Evolutionary conservation across 441 rosid species (phyloP).

Genomic region (Gossypium schwendimanii): DNA sequence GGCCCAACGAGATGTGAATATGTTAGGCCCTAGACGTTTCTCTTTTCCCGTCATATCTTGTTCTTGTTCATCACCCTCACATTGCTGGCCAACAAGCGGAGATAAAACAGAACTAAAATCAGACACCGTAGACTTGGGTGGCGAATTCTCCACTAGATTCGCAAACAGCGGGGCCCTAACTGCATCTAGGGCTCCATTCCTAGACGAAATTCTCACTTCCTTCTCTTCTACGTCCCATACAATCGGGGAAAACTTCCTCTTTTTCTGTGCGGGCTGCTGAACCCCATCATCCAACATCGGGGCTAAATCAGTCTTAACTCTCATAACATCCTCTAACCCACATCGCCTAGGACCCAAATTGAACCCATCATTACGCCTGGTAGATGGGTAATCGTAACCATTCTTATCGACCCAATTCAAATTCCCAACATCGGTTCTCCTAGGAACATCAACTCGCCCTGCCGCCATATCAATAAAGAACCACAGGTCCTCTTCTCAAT

Average conservation of each 20-base stretch:
- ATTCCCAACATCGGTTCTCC: conserved; percentile 17
- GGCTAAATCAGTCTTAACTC: conserved; percentile 17
- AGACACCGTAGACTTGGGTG: conserved; percentile 1
- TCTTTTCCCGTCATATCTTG: conserved; percentile 31
- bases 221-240: conserved; percentile 34
- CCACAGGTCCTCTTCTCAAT: conserved; percentile 52
- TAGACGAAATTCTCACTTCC: conserved; percentile 21
- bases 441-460: conserved; percentile 54
- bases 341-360: conserved; percentile 10
- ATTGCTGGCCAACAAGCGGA: conserved; percentile 11
- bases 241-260: conserved; percentile 49
- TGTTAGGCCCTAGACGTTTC: conserved; percentile 33
- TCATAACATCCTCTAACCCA: conserved; percentile 12
- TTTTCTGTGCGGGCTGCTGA: conserved; percentile 43
- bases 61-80: conserved; percentile 14
- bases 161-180: conserved; percentile 9
- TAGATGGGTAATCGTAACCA: neutral
- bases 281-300: conserved; percentile 20
- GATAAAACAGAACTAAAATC: conserved; percentile 3
- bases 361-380: conserved; percentile 16
- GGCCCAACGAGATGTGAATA: conserved; percentile 69
- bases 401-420: conserved; percentile 21
- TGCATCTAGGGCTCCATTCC: conserved; percentile 16
- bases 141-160: conserved; percentile 8
- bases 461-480: conserved; percentile 58